These are phyloP conservation scores for Vigna mungo DNA, from an alignment of 306 rosid genomes.

Conservation along the genomic window DNA sequence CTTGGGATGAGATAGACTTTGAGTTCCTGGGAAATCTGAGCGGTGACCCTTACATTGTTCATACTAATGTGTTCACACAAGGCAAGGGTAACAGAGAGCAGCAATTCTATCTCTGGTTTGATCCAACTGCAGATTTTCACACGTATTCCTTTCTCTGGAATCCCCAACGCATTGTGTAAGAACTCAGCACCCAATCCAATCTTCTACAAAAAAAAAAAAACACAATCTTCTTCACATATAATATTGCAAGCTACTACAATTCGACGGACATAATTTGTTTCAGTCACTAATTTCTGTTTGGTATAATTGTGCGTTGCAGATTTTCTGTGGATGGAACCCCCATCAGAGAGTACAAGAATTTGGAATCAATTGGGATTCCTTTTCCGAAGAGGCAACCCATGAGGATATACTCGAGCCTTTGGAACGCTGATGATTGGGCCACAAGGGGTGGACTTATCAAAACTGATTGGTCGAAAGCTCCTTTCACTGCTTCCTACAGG, in stretches of 20 bases:
- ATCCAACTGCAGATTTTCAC: constrained; percentile 75
- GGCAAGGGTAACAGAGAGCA: constrained; percentile 81
- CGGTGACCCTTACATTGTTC: constrained; percentile 73
- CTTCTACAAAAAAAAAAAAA: neutral
- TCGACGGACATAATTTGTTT: neutral
- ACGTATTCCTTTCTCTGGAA: constrained; percentile 78
- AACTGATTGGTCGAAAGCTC: constrained; percentile 76
- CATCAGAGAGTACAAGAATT: constrained; percentile 76
- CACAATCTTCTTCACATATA: neutral
- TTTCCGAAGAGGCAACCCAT: constrained; percentile 72
- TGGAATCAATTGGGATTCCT: constrained; percentile 60
- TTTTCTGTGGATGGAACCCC: constrained; percentile 76
- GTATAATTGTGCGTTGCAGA: constrained; percentile 38
- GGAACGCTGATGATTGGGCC: constrained; percentile 92
- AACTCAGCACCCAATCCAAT: neutral
- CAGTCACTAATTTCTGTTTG: neutral
- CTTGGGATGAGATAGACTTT: constrained; percentile 80
- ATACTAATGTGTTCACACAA: constrained; percentile 66
- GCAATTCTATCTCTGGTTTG: constrained; percentile 76
- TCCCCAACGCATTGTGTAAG: constrained; percentile 62
- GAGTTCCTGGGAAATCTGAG: constrained; percentile 74
- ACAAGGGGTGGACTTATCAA: constrained; percentile 75
- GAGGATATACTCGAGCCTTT: constrained; percentile 70
- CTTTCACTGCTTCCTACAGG: constrained; percentile 69
- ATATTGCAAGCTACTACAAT: neutral